A percentile compares a stretch with the other conserved stretches of the same genome.
These are phyloP conservation scores for Cercospora nicotianae DNA, from an alignment of 2,329 filamentous ascomycete genomes.

Conservation along the genomic window DNA sequence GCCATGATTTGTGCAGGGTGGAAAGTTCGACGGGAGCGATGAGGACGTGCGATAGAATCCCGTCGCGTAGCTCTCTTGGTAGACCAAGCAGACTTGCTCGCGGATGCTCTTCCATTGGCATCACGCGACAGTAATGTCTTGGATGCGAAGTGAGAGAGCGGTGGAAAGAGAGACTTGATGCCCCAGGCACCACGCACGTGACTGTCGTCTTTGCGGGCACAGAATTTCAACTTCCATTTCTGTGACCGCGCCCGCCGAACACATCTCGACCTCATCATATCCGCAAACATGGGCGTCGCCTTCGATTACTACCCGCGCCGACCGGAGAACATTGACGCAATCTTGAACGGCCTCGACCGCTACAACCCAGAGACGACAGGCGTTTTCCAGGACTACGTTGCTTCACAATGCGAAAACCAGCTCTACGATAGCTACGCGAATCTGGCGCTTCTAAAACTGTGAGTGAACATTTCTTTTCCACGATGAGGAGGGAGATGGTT, in stretches of 20 bases:
- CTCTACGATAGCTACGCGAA: conserved; percentile 97
- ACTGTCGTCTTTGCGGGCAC: conserved; percentile 3
- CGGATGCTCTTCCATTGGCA: neutral
- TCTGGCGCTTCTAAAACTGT: conserved; percentile 94
- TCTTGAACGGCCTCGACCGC: conserved; percentile 94
- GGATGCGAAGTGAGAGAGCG: neutral
- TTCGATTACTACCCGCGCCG: conserved; percentile 90
- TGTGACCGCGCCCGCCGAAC: neutral
- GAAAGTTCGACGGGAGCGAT: conserved; percentile 28
- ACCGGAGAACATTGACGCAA: conserved; percentile 86
- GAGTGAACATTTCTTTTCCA: conserved; percentile 50
- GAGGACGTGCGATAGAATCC: conserved; percentile 28
- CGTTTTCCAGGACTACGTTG: conserved; percentile 91
- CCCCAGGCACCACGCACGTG: conserved; percentile 1
- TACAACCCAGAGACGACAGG: conserved; percentile 98
- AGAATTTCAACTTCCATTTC: conserved; percentile 14
- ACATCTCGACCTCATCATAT: conserved; percentile 2
- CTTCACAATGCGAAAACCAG: conserved; percentile 90
- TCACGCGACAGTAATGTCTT: neutral
- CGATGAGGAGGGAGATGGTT: conserved; percentile 41
- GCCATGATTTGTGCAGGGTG: conserved; percentile 25
- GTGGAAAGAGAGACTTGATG: neutral
- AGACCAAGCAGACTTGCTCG: conserved; percentile 26
- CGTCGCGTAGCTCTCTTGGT: conserved; percentile 31
- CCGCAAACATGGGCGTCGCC: conserved; percentile 48